Percentiles rank a stretch among this genome's conserved stretches.
Conservation (phyloP, 2,329 filamentous ascomycete species). For the Fusarium chaquense region DNA sequence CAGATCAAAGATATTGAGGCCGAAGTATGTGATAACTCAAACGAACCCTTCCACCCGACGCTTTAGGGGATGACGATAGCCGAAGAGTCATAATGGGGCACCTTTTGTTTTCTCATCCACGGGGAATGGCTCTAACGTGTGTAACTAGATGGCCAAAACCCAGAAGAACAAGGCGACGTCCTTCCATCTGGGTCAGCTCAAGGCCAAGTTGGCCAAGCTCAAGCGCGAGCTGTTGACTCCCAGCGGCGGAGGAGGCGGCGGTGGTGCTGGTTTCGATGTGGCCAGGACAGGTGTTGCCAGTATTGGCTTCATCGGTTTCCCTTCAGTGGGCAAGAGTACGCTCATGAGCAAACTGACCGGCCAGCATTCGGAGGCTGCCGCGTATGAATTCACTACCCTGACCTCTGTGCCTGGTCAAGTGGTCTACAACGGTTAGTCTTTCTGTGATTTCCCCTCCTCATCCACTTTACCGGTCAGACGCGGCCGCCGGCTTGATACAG, state of each 20-base stretch:
- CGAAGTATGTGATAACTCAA: conserved; percentile 73
- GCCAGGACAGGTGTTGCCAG: conserved; percentile 97
- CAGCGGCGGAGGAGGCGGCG: conserved; percentile 82
- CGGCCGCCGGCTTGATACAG: conserved; percentile 9
- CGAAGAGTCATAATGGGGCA: conserved; percentile 10
- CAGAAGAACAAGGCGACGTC: conserved; percentile 98
- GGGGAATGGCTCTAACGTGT: conserved; percentile 34
- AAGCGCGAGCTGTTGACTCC: conserved; percentile 96
- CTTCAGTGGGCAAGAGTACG: conserved; percentile 98
- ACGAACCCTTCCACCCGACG: conserved; percentile 24
- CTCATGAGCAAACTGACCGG: conserved; percentile 95
- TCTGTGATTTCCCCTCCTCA: background rate
- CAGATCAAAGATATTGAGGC: conserved; percentile 97
- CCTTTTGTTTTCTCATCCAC: conserved; percentile 2
- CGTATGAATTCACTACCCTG: conserved; percentile 98
- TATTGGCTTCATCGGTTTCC: conserved; percentile 97
- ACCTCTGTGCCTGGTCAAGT: conserved; percentile 98
- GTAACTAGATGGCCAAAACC: conserved; percentile 85
- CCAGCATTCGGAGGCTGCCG: conserved; percentile 95
- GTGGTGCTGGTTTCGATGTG: conserved; percentile 89
- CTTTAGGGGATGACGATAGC: conserved; percentile 16
- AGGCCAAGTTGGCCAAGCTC: conserved; percentile 97
- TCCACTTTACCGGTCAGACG: conserved; percentile 21
- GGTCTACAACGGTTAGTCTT: conserved; percentile 79
- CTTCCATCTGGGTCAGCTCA: conserved; percentile 93